phyloP scores from a whole-genome alignment of 129 eudicot species.

The Saussurea involucrata region DNA sequence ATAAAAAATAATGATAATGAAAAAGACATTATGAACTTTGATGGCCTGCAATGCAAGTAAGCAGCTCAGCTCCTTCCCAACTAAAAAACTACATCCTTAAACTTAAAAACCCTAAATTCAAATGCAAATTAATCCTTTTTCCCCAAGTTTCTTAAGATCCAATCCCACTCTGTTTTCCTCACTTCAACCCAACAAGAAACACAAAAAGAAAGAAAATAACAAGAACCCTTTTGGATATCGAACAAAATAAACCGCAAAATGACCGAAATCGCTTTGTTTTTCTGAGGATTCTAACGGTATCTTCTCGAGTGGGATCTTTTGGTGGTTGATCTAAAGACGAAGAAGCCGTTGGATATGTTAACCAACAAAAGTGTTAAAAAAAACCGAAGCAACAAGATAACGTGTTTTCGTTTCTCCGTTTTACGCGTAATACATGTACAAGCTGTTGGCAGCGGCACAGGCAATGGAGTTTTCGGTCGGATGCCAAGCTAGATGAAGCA shows the following conservation, averaged over 20 bases:
- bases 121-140: constrained; percentile 19
- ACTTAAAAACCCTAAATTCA: constrained; percentile 19
- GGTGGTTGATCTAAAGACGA: constrained; percentile 12
- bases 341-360: neutral
- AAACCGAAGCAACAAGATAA: neutral
- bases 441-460: constrained; percentile 99
- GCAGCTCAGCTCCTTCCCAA: constrained; percentile 30
- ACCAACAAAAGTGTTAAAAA: constrained; percentile 16
- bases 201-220: constrained; percentile 9
- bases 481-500: constrained; percentile 98
- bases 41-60: constrained; percentile 27
- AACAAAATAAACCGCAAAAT: neutral
- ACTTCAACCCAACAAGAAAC: constrained; percentile 44
- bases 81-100: constrained; percentile 25
- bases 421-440: constrained; percentile 98
- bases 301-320: constrained; percentile 21
- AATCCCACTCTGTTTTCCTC: constrained; percentile 36
- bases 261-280: neutral
- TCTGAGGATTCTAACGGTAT: constrained; percentile 2
- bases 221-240: constrained; percentile 25
- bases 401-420: neutral
- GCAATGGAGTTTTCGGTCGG: constrained; percentile 94
- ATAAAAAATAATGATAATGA: neutral
- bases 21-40: constrained; percentile 11
- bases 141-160: constrained; percentile 36